Evolutionary conservation across 1,139 yeast species (phyloP).

Genomic region (Magnusiomyces ingens): DNA sequence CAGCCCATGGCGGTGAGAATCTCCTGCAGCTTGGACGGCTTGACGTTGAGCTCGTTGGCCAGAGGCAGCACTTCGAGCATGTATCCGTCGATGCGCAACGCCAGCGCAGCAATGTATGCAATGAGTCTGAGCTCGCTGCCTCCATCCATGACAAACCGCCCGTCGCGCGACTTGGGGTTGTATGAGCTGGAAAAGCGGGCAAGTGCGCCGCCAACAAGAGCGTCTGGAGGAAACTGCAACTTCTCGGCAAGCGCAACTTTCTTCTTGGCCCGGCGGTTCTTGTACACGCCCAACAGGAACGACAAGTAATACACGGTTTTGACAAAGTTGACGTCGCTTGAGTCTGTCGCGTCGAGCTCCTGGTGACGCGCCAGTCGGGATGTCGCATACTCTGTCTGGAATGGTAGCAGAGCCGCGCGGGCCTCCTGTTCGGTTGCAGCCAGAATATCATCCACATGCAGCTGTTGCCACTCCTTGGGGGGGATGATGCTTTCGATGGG

Average conservation of each 20-base stretch:
- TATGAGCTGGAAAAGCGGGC: conserved; percentile 48
- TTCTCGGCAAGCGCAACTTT: conserved; percentile 56
- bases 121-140: conserved; percentile 78
- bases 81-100: conserved; percentile 72
- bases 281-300: conserved; percentile 70
- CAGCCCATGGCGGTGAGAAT: conserved; percentile 83
- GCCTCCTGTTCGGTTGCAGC: conserved; percentile 44
- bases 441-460: conserved; percentile 54
- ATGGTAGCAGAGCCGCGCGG: conserved; percentile 57
- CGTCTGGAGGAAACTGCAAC: conserved; percentile 64
- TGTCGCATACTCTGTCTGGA: conserved; percentile 25
- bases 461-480: conserved; percentile 51
- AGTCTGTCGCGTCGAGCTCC: conserved; percentile 22
- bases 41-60: conserved; percentile 77
- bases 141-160: conserved; percentile 74
- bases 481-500: conserved; percentile 68
- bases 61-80: conserved; percentile 71
- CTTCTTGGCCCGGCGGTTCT: conserved; percentile 48
- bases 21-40: conserved; percentile 64
- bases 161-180: conserved; percentile 33
- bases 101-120: conserved; percentile 66
- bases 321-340: conserved; percentile 44
- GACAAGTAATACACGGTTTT: conserved; percentile 75
- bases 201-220: conserved; percentile 65
- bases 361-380: conserved; percentile 4